Evolutionary conservation across 2,329 filamentous ascomycete species (phyloP), one percentile per base, ranked within the genome.

Genomic region (Penicillium nordicum): DNA sequence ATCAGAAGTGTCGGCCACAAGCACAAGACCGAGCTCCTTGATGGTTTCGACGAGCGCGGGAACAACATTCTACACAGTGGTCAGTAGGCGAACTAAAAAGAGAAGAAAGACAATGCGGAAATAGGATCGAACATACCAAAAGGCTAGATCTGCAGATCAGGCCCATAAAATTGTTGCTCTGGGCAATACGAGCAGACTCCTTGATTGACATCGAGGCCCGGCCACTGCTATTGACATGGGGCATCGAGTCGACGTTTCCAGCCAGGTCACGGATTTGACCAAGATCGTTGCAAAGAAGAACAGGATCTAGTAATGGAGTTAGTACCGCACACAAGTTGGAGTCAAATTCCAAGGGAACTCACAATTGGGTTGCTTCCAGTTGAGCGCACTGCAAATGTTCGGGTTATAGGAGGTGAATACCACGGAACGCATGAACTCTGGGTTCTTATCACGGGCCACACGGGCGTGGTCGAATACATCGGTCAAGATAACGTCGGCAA

Each of bases 341-440:
- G 27, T 25, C 21, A 3, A 2, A 38, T 37, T 27, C 12, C 12
- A n/a, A 21, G 5, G 10, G n/a, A 6, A 34, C 83, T 76, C 72
- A 87, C 85, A 99, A 71, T 97, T 99, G 2, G 94, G 94, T 74
- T 99, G 94, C 74, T 99, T 99, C 94, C 94, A 99, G 75, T 99
- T 99, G 66, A 99, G 78, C 5, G 93, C 92, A 16, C 90, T 95
- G 76, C 94, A 99, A 21, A 97, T 84, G 61, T 88, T 88, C 12
- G 90, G 82, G 70, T 96, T 97, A 74, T 93, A 96, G 23, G 91
- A 96, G 67, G 90, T 95, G 72, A 99, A 97, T 11, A 97, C 90
- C 50, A 99, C 88, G 12, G 90, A 96, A 40, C 92, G 83, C 64
- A 94, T 87, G 16, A 87, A 84, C 53, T 90, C 86, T 9, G 90